Conservation (phyloP, 306 rosid genomes). For the Prinsepia uniflora region DNA sequence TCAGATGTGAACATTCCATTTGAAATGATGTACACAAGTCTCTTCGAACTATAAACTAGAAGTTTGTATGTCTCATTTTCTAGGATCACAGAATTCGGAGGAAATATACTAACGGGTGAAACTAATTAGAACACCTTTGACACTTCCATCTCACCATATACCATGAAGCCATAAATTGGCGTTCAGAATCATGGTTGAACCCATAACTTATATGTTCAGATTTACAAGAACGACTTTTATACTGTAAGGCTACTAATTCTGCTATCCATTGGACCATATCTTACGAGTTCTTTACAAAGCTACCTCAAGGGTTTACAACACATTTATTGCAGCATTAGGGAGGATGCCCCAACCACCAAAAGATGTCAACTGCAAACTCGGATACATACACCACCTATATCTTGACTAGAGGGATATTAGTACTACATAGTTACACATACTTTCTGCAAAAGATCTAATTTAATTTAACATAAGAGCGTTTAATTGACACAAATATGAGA, state of each 20-base stretch:
- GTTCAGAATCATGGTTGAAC: neutral
- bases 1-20: neutral
- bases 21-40: neutral
- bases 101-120: neutral
- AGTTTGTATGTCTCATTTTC: neutral
- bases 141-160: neutral
- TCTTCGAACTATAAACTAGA: neutral
- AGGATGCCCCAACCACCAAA: neutral
- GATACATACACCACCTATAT: neutral
- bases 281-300: neutral
- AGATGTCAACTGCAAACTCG: neutral
- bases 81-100: neutral
- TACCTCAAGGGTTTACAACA: neutral
- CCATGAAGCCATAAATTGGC: neutral
- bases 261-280: neutral
- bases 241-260: neutral
- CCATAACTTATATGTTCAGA: neutral
- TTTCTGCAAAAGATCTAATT: neutral
- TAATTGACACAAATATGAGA: neutral
- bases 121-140: neutral
- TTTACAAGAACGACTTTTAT: neutral
- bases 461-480: neutral
- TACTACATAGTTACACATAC: neutral
- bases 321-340: neutral
- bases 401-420: neutral